These are phyloP conservation scores for Pleurotus sapidus DNA, from an alignment of 768 basidiomycete species.

Conservation along the genomic window DNA sequence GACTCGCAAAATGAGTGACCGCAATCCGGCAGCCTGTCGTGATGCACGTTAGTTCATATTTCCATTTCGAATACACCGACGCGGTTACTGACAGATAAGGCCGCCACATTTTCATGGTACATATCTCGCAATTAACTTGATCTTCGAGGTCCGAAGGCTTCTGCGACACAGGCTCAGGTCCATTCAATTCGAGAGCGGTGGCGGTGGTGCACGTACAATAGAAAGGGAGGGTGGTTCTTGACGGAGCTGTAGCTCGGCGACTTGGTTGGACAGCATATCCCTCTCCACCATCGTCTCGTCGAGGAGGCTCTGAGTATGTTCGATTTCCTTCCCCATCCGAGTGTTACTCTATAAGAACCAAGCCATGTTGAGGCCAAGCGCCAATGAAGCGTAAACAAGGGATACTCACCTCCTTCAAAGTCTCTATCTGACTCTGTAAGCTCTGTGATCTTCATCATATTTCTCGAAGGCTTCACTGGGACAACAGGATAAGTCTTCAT, in stretches of 20 bases:
- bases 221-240: constrained; percentile 13
- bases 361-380: neutral
- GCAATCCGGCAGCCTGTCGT: constrained; percentile 53
- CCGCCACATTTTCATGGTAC: constrained; percentile 59
- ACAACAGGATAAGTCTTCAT: constrained; percentile 18
- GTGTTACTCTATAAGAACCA: neutral
- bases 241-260: constrained; percentile 22
- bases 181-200: neutral
- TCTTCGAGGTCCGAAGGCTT: constrained; percentile 49
- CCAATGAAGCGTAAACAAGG: neutral
- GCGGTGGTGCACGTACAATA: neutral
- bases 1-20: constrained; percentile 68
- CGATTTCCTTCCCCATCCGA: constrained; percentile 15
- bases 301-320: constrained; percentile 5
- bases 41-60: too few relatives aligned
- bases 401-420: constrained; percentile 38
- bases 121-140: constrained; percentile 60
- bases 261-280: constrained; percentile 18
- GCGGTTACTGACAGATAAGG: constrained; percentile 54
- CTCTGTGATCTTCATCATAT: constrained; percentile 23
- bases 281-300: neutral
- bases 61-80: too few relatives aligned
- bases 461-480: constrained; percentile 11
- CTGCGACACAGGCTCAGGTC: constrained; percentile 20
- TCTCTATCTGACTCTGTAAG: constrained; percentile 41